Evolutionary conservation across 345 rosid species (phyloP), one percentile per base, ranked within the genome.

Genomic region (Laguncularia racemosa): DNA sequence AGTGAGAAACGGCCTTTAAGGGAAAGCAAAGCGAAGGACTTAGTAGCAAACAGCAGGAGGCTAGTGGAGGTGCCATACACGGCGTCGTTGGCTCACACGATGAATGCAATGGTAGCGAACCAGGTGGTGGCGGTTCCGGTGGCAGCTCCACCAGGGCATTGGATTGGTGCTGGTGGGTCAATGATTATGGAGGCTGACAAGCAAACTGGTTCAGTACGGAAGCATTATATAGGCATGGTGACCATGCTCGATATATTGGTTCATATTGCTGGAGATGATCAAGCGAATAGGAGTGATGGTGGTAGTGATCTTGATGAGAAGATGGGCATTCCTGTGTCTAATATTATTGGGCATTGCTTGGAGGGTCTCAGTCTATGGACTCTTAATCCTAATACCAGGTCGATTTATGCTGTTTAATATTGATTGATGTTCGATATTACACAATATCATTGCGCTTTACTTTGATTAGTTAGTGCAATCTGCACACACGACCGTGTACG

Each of bases 81-180:
- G 16, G 93, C 95, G 18, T 71, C 91, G 18, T 53, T 90, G 28
- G 76, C 78, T 44, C 85, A 83, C 74, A 74, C 93, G 33, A 78
- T 83, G 89, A 91, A 83, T 75, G 63, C 78, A 2, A 54, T 92
- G 55, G 81, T 82, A 46, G 96, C 95, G 8, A 89, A 89, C 82
- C 59, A 44, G 44, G 89, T 89, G 62, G 80, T 76, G 45, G 86
- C 96, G 3, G 66, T 80, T 46, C 93, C 95, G 0, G 93, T 92
- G 62, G 93, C 93, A 2, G 95, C 96, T 10, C 95, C 96, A 0
- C 96, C 95, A 0, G 95, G 95, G 5, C 85, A 83, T 13, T 92
- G 98, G 96, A 86, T 92, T 0, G 93, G 96, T 0, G 93, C 91
- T 0, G 96, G 96, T 1, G 95, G 98, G 47, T 89, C 98, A 23